These are phyloP conservation scores for Debaryomyces fabryi DNA, from an alignment of 1,139 yeast species.

Conservation along the genomic window DNA sequence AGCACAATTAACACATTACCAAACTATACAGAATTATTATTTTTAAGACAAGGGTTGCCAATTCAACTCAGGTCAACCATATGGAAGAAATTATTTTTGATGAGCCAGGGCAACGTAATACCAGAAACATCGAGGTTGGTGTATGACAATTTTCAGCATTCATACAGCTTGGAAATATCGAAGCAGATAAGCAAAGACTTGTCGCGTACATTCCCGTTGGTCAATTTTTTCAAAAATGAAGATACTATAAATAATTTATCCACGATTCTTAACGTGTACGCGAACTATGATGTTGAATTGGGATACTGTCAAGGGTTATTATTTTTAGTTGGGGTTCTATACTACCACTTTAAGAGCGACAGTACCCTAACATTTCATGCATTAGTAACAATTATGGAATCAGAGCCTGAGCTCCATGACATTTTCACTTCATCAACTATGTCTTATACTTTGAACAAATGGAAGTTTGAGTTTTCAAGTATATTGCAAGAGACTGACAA, in stretches of 20 bases:
- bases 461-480: constrained; percentile 55
- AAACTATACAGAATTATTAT: constrained; percentile 45
- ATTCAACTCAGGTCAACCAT: constrained; percentile 37
- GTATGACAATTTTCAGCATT: constrained; percentile 47
- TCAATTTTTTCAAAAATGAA: constrained; percentile 51
- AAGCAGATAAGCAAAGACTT: constrained; percentile 65
- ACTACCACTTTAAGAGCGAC: constrained; percentile 53
- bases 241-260: constrained; percentile 53
- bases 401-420: constrained; percentile 57
- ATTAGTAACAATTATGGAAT: constrained; percentile 62
- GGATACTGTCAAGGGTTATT: constrained; percentile 76
- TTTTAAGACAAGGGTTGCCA: constrained; percentile 46
- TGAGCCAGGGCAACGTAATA: constrained; percentile 30
- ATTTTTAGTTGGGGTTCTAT: constrained; percentile 64
- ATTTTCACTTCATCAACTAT: constrained; percentile 58
- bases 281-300: constrained; percentile 67
- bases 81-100: constrained; percentile 41
- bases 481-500: constrained; percentile 46
- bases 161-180: constrained; percentile 43
- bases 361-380: constrained; percentile 54
- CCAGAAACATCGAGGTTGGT: constrained; percentile 41
- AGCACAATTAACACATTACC: constrained; percentile 52
- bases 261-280: constrained; percentile 63
- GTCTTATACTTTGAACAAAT: constrained; percentile 56
- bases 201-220: constrained; percentile 62